These are phyloP conservation scores for Pseudisothecium myosuroides DNA, from an alignment of 225 moss, liverwort and hornwort genomes.

Conservation along the genomic window DNA sequence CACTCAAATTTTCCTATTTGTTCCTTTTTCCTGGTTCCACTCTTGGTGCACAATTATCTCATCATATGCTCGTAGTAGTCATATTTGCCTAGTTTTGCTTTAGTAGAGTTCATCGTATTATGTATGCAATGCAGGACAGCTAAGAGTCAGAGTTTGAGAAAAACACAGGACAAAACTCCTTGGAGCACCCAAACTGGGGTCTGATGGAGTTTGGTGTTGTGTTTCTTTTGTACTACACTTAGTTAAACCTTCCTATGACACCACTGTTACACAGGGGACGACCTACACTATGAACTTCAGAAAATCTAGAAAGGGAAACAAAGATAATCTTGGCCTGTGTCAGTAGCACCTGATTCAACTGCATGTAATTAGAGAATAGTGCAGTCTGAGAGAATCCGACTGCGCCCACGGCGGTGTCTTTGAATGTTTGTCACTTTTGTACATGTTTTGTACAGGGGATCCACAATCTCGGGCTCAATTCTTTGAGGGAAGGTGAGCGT, in stretches of 20 bases:
- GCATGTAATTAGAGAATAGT: constrained; percentile 3
- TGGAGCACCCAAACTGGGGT: too few species aligned
- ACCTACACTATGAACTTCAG: too few species aligned
- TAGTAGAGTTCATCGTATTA: too few species aligned
- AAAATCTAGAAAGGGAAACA: not conserved
- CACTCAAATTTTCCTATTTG: not conserved
- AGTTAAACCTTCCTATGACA: too few species aligned
- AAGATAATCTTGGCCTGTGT: not conserved
- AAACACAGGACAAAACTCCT: too few species aligned
- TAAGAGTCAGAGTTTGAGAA: too few species aligned
- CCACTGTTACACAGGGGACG: too few species aligned
- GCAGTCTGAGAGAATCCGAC: constrained; percentile 31
- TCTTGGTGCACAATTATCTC: not conserved
- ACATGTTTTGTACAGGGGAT: constrained; percentile 8
- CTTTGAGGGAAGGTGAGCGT: not conserved
- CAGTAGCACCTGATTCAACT: not conserved
- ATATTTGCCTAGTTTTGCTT: not conserved
- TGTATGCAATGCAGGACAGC: too few species aligned
- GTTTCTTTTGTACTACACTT: too few species aligned
- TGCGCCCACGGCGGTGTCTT: constrained; percentile 21
- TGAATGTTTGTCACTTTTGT: constrained; percentile 26
- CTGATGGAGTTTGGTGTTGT: too few species aligned
- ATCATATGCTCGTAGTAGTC: rapidly evolving
- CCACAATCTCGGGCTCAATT: constrained; percentile 16
- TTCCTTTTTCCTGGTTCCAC: rapidly evolving